phyloP scores from a whole-genome alignment of 1,284 basidiomycete species.

The Malassezia vespertilionis region DNA sequence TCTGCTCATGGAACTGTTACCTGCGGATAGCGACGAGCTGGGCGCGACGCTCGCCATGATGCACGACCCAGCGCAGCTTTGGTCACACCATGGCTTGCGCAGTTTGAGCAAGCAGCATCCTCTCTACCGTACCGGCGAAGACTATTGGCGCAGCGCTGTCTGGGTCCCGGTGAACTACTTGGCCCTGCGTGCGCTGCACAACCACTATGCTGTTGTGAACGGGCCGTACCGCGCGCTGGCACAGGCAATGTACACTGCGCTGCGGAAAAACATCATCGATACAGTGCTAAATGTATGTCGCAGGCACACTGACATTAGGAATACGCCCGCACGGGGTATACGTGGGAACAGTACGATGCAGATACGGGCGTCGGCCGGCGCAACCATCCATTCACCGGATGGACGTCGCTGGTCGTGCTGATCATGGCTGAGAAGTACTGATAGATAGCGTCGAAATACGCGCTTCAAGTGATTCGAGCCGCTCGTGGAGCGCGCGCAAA shows the following conservation, averaged over 20 bases:
- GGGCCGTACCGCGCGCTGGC: slow-evolving; percentile 70
- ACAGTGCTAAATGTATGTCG: slow-evolving; percentile 67
- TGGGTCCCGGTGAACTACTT: slow-evolving; percentile 97
- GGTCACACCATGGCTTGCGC: slow-evolving; percentile 78
- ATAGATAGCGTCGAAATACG: not conserved
- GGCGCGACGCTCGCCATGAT: slow-evolving; percentile 68
- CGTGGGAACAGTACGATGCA: slow-evolving; percentile 91
- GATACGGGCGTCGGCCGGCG: slow-evolving; percentile 68
- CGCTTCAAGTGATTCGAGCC: slow-evolving; percentile 58
- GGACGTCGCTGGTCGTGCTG: slow-evolving; percentile 38
- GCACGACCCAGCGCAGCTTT: slow-evolving; percentile 67
- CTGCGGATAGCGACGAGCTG: slow-evolving; percentile 64
- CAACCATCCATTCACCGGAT: slow-evolving; percentile 52
- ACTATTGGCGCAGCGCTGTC: slow-evolving; percentile 91
- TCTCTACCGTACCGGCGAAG: slow-evolving; percentile 79
- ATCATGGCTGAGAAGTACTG: slow-evolving; percentile 43
- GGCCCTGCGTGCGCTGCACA: slow-evolving; percentile 62
- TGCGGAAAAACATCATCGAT: slow-evolving; percentile 68
- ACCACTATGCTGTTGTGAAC: slow-evolving; percentile 67
- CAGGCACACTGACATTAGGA: slow-evolving; percentile 53
- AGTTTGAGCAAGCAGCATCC: slow-evolving; percentile 72
- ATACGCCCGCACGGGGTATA: slow-evolving; percentile 78
- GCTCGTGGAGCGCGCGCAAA: slow-evolving; percentile 58
- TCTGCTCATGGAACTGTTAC: slow-evolving; percentile 60
- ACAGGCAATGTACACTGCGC: slow-evolving; percentile 63